These are phyloP conservation scores for Litchi chinensis DNA, from an alignment of 345 rosid species.

Conservation along the genomic window DNA sequence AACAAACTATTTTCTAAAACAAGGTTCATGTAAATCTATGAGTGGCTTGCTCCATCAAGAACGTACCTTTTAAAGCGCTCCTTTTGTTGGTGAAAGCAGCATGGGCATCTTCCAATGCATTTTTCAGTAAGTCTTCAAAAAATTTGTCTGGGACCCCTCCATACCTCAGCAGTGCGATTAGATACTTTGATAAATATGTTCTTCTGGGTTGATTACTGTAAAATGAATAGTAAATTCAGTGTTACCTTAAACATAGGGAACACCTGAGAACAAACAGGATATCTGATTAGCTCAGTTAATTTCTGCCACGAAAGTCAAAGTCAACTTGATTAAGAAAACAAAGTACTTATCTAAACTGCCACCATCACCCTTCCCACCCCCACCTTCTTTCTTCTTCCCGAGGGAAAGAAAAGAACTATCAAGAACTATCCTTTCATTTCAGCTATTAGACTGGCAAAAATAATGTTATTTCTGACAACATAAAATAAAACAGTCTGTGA, in stretches of 20 bases:
- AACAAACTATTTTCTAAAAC: neutral
- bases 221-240: conserved; percentile 20
- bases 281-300: neutral
- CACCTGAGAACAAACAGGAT: neutral
- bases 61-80: conserved; percentile 60
- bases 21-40: neutral
- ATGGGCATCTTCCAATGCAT: conserved; percentile 53
- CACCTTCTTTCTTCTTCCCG: neutral
- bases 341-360: neutral
- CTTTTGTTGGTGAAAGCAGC: conserved; percentile 40
- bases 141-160: conserved; percentile 75
- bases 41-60: neutral
- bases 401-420: neutral
- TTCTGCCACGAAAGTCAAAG: conserved; percentile 1
- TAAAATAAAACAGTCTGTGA: neutral
- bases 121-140: conserved; percentile 50
- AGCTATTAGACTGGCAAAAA: neutral
- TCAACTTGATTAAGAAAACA: neutral
- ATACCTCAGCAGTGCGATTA: conserved; percentile 67
- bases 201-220: conserved; percentile 59
- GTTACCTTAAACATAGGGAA: neutral
- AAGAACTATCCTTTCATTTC: neutral
- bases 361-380: neutral
- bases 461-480: neutral
- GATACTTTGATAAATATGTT: conserved; percentile 50